phyloP scores from a whole-genome alignment of 306 rosid species.

The Malus orientalis region DNA sequence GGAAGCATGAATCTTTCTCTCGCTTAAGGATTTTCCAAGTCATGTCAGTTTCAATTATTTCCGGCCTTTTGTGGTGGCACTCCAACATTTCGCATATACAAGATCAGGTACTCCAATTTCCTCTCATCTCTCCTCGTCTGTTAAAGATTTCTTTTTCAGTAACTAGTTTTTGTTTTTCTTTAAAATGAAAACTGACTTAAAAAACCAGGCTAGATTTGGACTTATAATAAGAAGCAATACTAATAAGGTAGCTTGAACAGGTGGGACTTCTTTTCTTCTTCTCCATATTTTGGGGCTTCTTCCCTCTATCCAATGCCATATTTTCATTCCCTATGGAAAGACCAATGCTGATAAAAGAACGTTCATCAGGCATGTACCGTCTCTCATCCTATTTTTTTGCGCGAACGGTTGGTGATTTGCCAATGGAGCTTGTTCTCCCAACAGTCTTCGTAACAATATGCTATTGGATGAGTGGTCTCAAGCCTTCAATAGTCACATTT shows the following conservation, averaged over 20 bases:
- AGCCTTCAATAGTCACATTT: constrained; percentile 53
- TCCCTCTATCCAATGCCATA: constrained; percentile 78
- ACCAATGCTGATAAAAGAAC: constrained; percentile 75
- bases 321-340: constrained; percentile 72
- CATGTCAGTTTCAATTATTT: constrained; percentile 72
- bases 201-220: background rate
- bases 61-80: constrained; percentile 91
- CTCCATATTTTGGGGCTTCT: constrained; percentile 90
- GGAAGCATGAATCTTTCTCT: constrained; percentile 87
- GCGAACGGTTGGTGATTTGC: constrained; percentile 65
- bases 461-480: constrained; percentile 93
- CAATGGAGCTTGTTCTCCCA: constrained; percentile 90
- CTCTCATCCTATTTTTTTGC: constrained; percentile 82
- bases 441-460: constrained; percentile 56
- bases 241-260: constrained; percentile 25
- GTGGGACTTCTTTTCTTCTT: constrained; percentile 86
- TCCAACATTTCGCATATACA: constrained; percentile 63
- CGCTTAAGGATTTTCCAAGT: constrained; percentile 82
- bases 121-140: background rate
- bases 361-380: constrained; percentile 85
- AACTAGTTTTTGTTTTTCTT: background rate
- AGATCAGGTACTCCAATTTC: constrained; percentile 54
- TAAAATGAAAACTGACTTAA: background rate
- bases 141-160: background rate
- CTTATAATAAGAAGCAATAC: background rate